Conservation (phyloP, 495 filamentous ascomycete species). For the Hypoxylon perforatum region DNA sequence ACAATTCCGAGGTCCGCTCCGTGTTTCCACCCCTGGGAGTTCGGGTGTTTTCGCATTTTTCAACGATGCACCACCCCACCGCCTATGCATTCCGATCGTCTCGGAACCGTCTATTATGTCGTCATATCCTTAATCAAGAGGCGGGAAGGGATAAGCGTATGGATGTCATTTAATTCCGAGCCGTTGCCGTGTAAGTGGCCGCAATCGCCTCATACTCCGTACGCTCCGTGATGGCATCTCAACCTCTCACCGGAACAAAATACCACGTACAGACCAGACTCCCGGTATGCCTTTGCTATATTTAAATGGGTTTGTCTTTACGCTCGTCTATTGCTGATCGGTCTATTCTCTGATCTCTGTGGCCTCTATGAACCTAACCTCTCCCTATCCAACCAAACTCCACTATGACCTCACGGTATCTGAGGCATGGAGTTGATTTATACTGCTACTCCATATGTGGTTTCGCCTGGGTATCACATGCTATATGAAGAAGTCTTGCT, state of each 20-base stretch:
- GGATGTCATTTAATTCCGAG: neutral
- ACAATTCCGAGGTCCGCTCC: slow-evolving; percentile 22
- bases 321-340: too few species aligned
- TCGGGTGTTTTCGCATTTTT: slow-evolving; percentile 20
- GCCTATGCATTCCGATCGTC: slow-evolving; percentile 17
- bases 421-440: too few species aligned
- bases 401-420: too few species aligned
- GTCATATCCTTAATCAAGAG: slow-evolving; percentile 16
- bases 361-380: too few species aligned
- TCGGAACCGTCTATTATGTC: slow-evolving; percentile 18
- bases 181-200: slow-evolving; percentile 27
- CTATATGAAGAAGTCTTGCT: too few species aligned
- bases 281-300: slow-evolving; percentile 1
- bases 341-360: too few species aligned
- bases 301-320: too few species aligned
- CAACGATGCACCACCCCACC: slow-evolving; percentile 14
- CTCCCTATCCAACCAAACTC: too few species aligned
- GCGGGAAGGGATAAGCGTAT: too few species aligned
- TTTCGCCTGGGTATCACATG: too few species aligned
- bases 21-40: slow-evolving; percentile 19
- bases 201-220: slow-evolving; percentile 9
- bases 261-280: slow-evolving; percentile 13
- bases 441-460: too few species aligned
- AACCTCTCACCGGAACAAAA: slow-evolving; percentile 9
- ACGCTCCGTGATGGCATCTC: neutral